Evolutionary conservation across 257 asterid species (phyloP).

Genomic region (Solanum rostratum): DNA sequence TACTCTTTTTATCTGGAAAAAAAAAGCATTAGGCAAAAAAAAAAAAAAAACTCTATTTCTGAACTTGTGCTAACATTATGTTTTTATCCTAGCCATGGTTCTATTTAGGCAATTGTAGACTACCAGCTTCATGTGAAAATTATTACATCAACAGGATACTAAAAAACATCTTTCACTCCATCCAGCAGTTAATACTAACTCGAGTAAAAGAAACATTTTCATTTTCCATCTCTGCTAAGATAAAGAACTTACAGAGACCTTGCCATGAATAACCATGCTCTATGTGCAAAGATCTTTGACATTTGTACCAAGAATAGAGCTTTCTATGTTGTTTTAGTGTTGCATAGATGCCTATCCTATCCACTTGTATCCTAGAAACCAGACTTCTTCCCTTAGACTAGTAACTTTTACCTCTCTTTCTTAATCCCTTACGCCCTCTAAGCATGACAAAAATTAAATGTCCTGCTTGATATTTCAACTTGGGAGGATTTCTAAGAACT

Average conservation of each 20-base stretch:
- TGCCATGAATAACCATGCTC: neutral
- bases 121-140: neutral
- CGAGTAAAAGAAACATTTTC: neutral
- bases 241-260: neutral
- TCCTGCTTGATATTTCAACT: neutral
- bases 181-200: neutral
- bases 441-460: constrained; percentile 1
- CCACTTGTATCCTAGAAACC: constrained; percentile 6
- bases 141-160: neutral
- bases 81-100: neutral
- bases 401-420: neutral
- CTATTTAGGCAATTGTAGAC: neutral
- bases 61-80: neutral
- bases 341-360: constrained; percentile 6
- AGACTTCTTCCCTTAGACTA: constrained; percentile 5
- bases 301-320: neutral
- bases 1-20: neutral
- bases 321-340: neutral
- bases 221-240: neutral
- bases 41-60: neutral
- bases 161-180: neutral
- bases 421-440: constrained; percentile 1
- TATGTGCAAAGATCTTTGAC: neutral
- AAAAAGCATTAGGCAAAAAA: neutral
- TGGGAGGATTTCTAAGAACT: constrained; percentile 1